A percentile compares a stretch with the other conserved stretches of the same genome.
phyloP scores from a whole-genome alignment of 768 basidiomycete species.

The Postia placenta region DNA sequence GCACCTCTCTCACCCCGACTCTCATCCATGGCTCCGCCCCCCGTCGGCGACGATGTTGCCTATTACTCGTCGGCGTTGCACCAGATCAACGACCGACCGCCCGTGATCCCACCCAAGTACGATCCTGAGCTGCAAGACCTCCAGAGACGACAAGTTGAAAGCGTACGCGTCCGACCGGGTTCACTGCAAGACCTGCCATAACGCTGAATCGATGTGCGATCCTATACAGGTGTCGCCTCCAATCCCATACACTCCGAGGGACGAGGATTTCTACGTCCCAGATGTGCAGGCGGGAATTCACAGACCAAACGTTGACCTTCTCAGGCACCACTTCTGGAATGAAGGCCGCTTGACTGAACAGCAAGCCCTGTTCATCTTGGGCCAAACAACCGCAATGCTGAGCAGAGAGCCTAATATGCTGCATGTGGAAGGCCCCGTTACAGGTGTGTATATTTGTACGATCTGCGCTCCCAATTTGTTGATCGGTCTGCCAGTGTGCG shows the following conservation, averaged over 20 bases:
- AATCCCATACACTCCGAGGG: constrained; percentile 13
- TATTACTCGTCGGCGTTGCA: constrained; percentile 17
- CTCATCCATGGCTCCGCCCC: neutral
- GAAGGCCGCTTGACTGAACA: constrained; percentile 80
- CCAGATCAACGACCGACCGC: constrained; percentile 9
- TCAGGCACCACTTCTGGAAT: constrained; percentile 85
- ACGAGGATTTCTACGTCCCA: constrained; percentile 22
- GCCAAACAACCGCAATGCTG: constrained; percentile 59
- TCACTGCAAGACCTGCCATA: neutral
- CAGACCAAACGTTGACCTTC: constrained; percentile 70
- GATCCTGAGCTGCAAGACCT: constrained; percentile 19
- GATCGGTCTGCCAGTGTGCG: constrained; percentile 61
- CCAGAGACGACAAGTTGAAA: constrained; percentile 29
- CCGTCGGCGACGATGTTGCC: neutral
- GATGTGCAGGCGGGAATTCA: constrained; percentile 43
- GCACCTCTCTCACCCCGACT: neutral
- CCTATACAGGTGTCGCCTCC: constrained; percentile 17
- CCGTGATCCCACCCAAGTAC: neutral
- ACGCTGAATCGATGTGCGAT: neutral
- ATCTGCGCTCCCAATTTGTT: neutral
- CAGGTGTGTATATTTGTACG: constrained; percentile 46
- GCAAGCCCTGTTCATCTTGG: constrained; percentile 81
- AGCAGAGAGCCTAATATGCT: constrained; percentile 80
- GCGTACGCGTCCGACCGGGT: constrained; percentile 25
- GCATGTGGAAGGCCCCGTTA: constrained; percentile 82